Percentiles rank a stretch among this genome's conserved stretches.
Evolutionary conservation across 805 yeast species (phyloP).

Genomic region (Kregervanrija delftensis): DNA sequence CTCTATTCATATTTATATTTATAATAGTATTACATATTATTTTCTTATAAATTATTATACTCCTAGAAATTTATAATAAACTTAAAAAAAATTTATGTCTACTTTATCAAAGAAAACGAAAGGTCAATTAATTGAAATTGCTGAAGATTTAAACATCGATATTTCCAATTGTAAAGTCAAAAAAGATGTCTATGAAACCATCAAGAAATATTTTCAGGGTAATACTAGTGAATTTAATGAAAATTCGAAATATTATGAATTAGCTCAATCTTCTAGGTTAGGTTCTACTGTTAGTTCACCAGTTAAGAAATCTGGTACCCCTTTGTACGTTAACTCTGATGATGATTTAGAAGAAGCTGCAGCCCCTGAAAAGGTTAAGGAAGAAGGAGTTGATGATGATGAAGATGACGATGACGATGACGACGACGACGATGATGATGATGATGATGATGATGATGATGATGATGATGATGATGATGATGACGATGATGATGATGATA

Average conservation of each 20-base stretch:
- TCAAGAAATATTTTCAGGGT: constrained; percentile 16
- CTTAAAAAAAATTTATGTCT: constrained; percentile 4
- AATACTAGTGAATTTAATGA: constrained; percentile 17
- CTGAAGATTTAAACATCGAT: constrained; percentile 21
- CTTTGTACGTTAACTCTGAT: constrained; percentile 8
- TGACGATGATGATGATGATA: constrained; percentile 36
- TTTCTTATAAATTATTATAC: not conserved
- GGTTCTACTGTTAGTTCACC: constrained; percentile 5
- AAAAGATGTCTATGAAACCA: constrained; percentile 21
- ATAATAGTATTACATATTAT: not conserved
- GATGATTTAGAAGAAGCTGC: constrained; percentile 5
- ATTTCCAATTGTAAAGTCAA: constrained; percentile 20
- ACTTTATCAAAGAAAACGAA: constrained; percentile 25
- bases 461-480: constrained; percentile 33
- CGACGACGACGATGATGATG: constrained; percentile 42
- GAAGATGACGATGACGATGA: constrained; percentile 73
- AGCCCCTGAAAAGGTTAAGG: constrained; percentile 3
- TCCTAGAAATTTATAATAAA: not conserved
- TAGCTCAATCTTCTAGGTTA: constrained; percentile 13
- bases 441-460: constrained; percentile 37
- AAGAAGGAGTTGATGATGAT: constrained; percentile 39
- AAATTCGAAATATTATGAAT: constrained; percentile 22
- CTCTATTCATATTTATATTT: not conserved
- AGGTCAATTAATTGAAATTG: constrained; percentile 26
- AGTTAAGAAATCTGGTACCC: too few relatives aligned